Evolutionary conservation across 2,329 filamentous ascomycete genomes (phyloP).

Genomic region (Fusarium ramigenum): DNA sequence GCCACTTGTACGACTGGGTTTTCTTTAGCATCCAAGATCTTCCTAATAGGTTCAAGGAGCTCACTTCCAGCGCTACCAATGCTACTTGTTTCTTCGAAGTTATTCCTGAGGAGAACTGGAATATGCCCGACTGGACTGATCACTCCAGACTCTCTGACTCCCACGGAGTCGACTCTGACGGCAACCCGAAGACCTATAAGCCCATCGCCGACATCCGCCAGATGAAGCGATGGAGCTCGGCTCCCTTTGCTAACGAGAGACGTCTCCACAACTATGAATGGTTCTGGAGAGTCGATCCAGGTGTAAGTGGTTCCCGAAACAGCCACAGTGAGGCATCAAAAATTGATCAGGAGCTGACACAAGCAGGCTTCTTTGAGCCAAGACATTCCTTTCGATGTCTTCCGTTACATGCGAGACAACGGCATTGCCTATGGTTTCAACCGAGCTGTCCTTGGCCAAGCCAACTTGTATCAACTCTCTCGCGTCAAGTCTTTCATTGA

Average conservation of each 20-base stretch:
- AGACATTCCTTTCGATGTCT: conserved; percentile 83
- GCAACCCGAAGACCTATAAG: neutral
- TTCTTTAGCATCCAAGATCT: conserved; percentile 88
- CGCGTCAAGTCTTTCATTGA: conserved; percentile 58
- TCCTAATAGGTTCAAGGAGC: conserved; percentile 77
- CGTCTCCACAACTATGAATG: conserved; percentile 69
- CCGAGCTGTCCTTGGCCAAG: conserved; percentile 58
- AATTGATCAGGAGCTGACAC: conserved; percentile 13
- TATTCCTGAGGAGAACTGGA: conserved; percentile 81
- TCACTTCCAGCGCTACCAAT: conserved; percentile 73
- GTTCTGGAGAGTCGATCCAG: conserved; percentile 70
- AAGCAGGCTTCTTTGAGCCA: conserved; percentile 62
- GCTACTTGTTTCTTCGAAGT: conserved; percentile 77
- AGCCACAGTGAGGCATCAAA: neutral
- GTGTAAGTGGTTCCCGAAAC: conserved; percentile 53
- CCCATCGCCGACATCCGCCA: conserved; percentile 61
- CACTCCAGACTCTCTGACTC: neutral
- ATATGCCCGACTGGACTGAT: conserved; percentile 59
- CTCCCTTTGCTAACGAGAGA: conserved; percentile 82
- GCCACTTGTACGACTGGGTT: conserved; percentile 87
- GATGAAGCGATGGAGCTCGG: conserved; percentile 85
- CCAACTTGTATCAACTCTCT: conserved; percentile 55
- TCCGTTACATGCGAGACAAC: conserved; percentile 85
- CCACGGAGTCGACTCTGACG: neutral
- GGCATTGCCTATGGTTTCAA: conserved; percentile 81